These are phyloP conservation scores for Graphiopsis chlorocephala DNA, from an alignment of 2,329 filamentous ascomycete genomes.

Conservation along the genomic window DNA sequence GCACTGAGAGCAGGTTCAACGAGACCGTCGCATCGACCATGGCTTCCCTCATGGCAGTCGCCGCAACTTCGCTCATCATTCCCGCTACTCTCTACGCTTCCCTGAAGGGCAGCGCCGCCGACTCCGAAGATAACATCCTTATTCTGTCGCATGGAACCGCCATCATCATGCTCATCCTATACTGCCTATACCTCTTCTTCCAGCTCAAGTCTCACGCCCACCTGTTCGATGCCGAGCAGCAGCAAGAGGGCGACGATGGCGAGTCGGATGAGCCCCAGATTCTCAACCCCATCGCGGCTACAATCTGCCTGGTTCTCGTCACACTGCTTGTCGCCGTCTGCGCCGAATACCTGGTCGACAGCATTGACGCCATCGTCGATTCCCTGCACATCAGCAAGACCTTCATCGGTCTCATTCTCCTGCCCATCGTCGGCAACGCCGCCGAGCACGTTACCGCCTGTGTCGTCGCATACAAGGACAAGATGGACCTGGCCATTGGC, in stretches of 20 bases:
- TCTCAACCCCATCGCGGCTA: conserved; percentile 45
- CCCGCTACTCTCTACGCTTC: conserved; percentile 53
- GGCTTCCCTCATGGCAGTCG: conserved; percentile 59
- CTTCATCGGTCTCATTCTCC: conserved; percentile 56
- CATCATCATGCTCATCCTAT: conserved; percentile 54
- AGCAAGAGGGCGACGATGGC: conserved; percentile 30
- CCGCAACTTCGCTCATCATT: conserved; percentile 53
- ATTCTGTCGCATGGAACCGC: conserved; percentile 53
- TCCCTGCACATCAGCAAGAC: conserved; percentile 53
- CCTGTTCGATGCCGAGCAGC: conserved; percentile 45
- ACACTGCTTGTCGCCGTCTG: conserved; percentile 51
- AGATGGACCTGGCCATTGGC: conserved; percentile 57
- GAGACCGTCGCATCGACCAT: conserved; percentile 75
- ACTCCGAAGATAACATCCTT: conserved; percentile 46
- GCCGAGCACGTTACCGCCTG: conserved; percentile 57
- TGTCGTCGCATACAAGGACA: conserved; percentile 55
- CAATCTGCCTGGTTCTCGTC: conserved; percentile 46
- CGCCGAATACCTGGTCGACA: conserved; percentile 54
- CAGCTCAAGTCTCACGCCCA: conserved; percentile 51
- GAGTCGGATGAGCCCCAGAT: conserved; percentile 40
- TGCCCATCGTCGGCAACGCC: conserved; percentile 58
- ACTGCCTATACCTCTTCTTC: conserved; percentile 55
- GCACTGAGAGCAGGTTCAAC: conserved; percentile 58
- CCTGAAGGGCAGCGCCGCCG: conserved; percentile 38
- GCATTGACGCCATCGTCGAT: conserved; percentile 54